Base-by-base conservation (phyloP, 768 basidiomycete species). In the Boletus reticuloceps region DNA sequence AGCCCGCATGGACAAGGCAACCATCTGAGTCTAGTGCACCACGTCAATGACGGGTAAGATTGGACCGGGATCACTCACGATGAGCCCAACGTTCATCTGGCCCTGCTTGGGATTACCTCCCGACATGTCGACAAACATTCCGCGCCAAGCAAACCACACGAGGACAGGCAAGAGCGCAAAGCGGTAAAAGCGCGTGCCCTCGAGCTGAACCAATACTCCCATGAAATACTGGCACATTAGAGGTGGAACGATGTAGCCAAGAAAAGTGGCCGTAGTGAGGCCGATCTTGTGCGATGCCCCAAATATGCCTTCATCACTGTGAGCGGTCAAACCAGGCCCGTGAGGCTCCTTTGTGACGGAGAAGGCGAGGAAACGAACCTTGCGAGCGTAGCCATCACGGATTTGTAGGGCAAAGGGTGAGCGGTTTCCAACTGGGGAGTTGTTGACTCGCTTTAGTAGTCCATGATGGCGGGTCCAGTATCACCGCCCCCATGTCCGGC, bases 161-260 rank as follows among this genome's bases (percentile, higher is more conserved):
- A 79, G 68, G 37, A 81, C 54, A 6, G 82, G 81, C 6, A 84
- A 68, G n/a, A 83, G 48, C 1, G 79, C 77, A 47, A 82, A 49
- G 37, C 84, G 80, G 53, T 79, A 64, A 6, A 65, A 55, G 10
- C 46, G 50, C 4, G 55, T 77, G 65, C 13, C 82, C 79, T 46
- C 68, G 67, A 78, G 66, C 44, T 81, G 71, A n/a, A 83, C 79
- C 36, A 86, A 74, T 22, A 82, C 68, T 5, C 79, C 83, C 47
- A 79, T 79, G 11, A 67, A 64, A 68, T 80, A 82, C 61, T 81
- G 79, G 51, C 71, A 71, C 10, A 75, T 50, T 0, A 79, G 29
- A 19, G 77, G 68, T 1, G 80, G 81, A 11, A 79, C 51, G 42
- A 82, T 56, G 51, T 75, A 70, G 10, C 65, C 69, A 4, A 59